Evolutionary conservation across 2,329 filamentous ascomycete species (phyloP), one percentile per base, ranked within the genome.

Genomic region (Drechslerella dactyloides): DNA sequence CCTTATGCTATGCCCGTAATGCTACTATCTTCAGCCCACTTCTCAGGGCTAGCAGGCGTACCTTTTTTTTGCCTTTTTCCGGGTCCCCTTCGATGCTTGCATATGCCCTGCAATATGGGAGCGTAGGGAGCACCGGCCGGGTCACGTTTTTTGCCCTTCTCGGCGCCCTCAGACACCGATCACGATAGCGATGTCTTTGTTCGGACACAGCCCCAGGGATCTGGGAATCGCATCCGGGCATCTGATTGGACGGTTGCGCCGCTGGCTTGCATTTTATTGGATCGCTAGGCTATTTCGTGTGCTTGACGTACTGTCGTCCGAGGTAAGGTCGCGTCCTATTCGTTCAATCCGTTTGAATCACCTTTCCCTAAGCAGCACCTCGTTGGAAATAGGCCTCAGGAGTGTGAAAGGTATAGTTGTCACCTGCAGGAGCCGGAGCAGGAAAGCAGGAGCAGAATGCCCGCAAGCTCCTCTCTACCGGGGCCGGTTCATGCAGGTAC

Each of bases 391-490:
- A 42, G 55, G 46, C 21, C 27, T 57, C 54, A 65, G 68, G 68
- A 72, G 60, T 56, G 64, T 69, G 54, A 63, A n/a, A 40, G 46
- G 60, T 70, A 55, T 72, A 56, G 68, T 54, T 72, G 68, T 65
- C 68, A 72, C 68, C 68, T 72, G 68, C 68, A 72, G 68, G 68
- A 72, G n/a, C n/a, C n/a, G n/a, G n/a, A n/a, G n/a, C n/a, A n/a
- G n/a, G 68, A 54, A 72, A 52, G 60, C 42, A 24, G 53, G 37
- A 55, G 37, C 33, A 62, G 42, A 46, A n/a, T n/a, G 42, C 19
- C 27, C 27, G 24, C 50, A 42, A 58, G 56, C 60, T 48, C 15
- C 19, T 48, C 44, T 6, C 44, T 21, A 3, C 55, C 55, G 55
- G 54, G 60, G 52, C 68, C 52, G 66, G 60, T 72, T 72, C 44